Percentiles rank a stretch among this genome's conserved stretches.
Evolutionary conservation across 306 rosid genomes (phyloP).

Genomic region (Cicer cuneatum): DNA sequence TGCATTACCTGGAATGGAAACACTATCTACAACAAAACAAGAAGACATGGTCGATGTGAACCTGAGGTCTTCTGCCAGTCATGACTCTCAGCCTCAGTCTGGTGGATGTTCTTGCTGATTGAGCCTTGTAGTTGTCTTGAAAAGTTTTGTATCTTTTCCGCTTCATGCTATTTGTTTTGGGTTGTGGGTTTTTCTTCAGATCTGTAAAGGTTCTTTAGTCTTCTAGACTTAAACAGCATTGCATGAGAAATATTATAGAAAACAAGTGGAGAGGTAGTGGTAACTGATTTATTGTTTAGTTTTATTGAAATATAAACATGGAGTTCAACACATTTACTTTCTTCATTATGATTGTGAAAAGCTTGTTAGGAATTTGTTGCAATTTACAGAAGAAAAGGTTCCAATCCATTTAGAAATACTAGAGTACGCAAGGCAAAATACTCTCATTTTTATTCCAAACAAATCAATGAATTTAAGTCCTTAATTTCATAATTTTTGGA

Average conservation of each 20-base stretch:
- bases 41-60: slow-evolving; percentile 95
- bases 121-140: slow-evolving; percentile 32
- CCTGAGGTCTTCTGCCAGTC: slow-evolving; percentile 66
- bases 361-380: slow-evolving; percentile 14
- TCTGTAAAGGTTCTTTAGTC: slow-evolving; percentile 56
- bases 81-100: slow-evolving; percentile 61
- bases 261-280: slow-evolving; percentile 40
- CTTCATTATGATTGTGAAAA: slow-evolving; percentile 29
- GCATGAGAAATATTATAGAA: slow-evolving; percentile 41
- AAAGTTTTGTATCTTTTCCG: slow-evolving; percentile 48
- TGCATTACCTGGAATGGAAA: slow-evolving; percentile 95
- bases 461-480: too few relatives aligned
- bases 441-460: too few relatives aligned
- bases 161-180: slow-evolving; percentile 43
- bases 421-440: too few relatives aligned
- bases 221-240: slow-evolving; percentile 42
- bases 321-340: background rate
- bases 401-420: background rate
- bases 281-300: slow-evolving; percentile 40
- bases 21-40: slow-evolving; percentile 82
- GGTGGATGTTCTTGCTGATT: slow-evolving; percentile 77
- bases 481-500: too few relatives aligned
- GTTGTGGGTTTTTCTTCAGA: slow-evolving; percentile 44
- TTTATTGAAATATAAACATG: slow-evolving; percentile 7
- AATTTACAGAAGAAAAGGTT: background rate